Evolutionary conservation across 75 land plant species (phyloP), one percentile per base, ranked within the genome.

Genomic region (Pinus albicaulis): DNA sequence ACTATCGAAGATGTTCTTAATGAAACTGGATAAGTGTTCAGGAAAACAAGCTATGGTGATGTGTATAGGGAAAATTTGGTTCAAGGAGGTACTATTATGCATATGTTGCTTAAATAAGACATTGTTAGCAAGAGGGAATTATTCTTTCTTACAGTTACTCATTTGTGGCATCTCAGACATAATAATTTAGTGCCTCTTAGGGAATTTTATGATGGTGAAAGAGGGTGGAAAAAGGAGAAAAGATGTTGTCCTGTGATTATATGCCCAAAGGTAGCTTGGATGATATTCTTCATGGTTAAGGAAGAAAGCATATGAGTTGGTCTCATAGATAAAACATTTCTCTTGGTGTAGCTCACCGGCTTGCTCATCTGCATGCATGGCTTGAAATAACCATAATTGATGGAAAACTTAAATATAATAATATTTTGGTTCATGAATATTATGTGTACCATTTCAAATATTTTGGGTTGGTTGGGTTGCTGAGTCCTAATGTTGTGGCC

Each of bases 21-120:
- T 74, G 96, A 94, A 1, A 87, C 96, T 5, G 96, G 96, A 2
- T 92, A 93, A 76, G 94, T 93, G 4, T 74, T 93, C 74, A 92
- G 91, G 83, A 91, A 93, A 83, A 89, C 96, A 3, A 88, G 80
- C 77, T 91, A 91, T 73, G 96, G 96, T 53, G 91, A 92, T n/a
- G 86, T 88, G 13, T 93, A 93, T 72, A 91, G 89, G 59, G 96
- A 94, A 20, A 91, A 89, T 82, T 87, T 93, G 38, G 81, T 79
- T 13, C 86, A 86, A 77, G 92, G 92, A 59, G 92, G 89, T 13
- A 84, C 77, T 41, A 93, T 93, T 70, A 85, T 83, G 44, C 81
- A 91, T 70, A 84, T 94, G 59, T 63, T 93, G 77, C 74, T 91
- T 60, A 82, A 92, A 59, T 94, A 93, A 79, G 96, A 92, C 16